phyloP scores from a whole-genome alignment of 352 stramenopile genomes.

The Globisporangium lucens region DNA sequence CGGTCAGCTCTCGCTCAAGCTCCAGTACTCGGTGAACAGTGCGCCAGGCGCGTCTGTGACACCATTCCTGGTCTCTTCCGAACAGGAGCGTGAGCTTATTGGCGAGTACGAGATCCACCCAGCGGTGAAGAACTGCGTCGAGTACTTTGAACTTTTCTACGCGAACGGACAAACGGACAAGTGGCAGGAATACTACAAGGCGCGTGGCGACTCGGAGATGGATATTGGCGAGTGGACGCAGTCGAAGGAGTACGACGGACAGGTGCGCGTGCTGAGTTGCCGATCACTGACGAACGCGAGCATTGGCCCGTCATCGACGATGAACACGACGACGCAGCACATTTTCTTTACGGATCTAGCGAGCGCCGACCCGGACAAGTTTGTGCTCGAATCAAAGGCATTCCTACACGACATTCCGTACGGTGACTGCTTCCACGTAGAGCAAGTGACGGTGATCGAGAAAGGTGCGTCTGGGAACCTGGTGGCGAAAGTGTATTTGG shows the following conservation, averaged over 20 bases:
- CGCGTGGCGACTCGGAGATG: constrained; percentile 71
- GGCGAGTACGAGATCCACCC: constrained; percentile 67
- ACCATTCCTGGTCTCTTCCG: constrained; percentile 70
- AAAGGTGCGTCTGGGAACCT: constrained; percentile 34
- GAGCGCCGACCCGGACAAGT: constrained; percentile 37
- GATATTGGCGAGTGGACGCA: constrained; percentile 60
- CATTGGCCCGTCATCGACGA: constrained; percentile 80
- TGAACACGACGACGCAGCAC: constrained; percentile 78
- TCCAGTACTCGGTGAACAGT: constrained; percentile 65
- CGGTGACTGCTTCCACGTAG: constrained; percentile 81
- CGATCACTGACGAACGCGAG: constrained; percentile 76
- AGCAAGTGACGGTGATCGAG: constrained; percentile 65
- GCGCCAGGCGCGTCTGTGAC: constrained; percentile 37
- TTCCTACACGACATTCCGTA: constrained; percentile 85
- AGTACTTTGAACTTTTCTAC: constrained; percentile 74
- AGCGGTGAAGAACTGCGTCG: constrained; percentile 39
- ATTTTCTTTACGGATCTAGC: constrained; percentile 40
- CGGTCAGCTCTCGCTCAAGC: constrained; percentile 61
- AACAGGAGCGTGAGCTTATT: constrained; percentile 58
- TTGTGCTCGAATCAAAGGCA: constrained; percentile 61
- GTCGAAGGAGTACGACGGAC: constrained; percentile 67
- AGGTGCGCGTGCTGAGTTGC: constrained; percentile 61
- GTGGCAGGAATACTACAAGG: constrained; percentile 64
- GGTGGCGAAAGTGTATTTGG: constrained; percentile 63
- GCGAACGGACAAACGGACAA: constrained; percentile 41